Evolutionary conservation across 2,329 filamentous ascomycete genomes (phyloP).

Genomic region (Kalmusia sp.): DNA sequence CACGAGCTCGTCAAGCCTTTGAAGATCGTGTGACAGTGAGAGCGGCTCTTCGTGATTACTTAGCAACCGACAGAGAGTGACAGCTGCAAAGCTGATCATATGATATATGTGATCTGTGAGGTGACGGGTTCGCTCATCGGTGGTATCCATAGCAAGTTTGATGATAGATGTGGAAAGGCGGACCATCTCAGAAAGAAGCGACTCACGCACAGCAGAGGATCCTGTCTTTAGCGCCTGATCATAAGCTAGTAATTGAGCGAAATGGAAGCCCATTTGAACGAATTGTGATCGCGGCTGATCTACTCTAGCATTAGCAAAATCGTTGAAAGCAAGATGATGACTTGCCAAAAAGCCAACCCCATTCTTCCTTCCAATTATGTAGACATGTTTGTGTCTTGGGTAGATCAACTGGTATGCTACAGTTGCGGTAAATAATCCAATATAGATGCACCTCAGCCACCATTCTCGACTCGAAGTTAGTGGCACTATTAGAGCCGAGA

Average conservation of each 20-base stretch:
- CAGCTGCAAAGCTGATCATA: conserved; percentile 55
- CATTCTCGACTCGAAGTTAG: conserved; percentile 56
- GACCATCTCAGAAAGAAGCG: conserved; percentile 51
- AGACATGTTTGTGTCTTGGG: conserved; percentile 43
- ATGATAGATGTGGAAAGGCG: conserved; percentile 50
- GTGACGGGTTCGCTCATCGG: conserved; percentile 54
- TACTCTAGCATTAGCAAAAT: too few relatives aligned
- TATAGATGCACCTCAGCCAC: conserved; percentile 55
- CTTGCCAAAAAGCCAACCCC: conserved; percentile 50
- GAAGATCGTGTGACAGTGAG: conserved; percentile 36
- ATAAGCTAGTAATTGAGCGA: conserved; percentile 53
- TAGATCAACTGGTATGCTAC: conserved; percentile 39
- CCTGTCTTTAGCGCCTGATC: conserved; percentile 48
- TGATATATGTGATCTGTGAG: conserved; percentile 57
- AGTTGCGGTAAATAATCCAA: conserved; percentile 54
- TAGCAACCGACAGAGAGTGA: conserved; percentile 48
- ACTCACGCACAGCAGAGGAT: conserved; percentile 43
- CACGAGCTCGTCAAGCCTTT: conserved; percentile 44
- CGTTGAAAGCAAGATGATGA: not conserved
- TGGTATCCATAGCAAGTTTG: conserved; percentile 51
- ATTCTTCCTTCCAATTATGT: conserved; percentile 49
- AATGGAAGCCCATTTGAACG: conserved; percentile 55
- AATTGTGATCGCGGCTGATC: conserved; percentile 55
- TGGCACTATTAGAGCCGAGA: conserved; percentile 47
- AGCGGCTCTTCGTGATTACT: conserved; percentile 47